Evolutionary conservation across 2,329 filamentous ascomycete species (phyloP), one percentile per base, ranked within the genome.

Genomic region (Pseudogymnoascus sp.): DNA sequence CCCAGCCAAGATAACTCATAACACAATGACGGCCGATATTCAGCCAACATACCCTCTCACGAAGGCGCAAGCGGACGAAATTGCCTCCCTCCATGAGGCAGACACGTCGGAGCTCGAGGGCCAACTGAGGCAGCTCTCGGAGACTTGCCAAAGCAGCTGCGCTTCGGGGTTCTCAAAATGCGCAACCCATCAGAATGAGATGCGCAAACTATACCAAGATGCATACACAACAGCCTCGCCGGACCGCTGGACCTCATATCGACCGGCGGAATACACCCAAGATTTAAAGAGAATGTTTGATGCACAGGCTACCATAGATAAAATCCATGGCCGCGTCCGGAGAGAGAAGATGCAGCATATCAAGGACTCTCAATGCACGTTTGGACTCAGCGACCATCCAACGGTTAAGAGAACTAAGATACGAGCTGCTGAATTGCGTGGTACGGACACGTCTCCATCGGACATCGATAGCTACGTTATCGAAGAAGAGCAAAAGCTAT

Each of bases 91-190:
- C 16, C 49, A 55, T 22, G 49, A 55, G 16, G 49, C 49, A 12
- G 49, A 55, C 49, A 55, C 49, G 49, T 55, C 49, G 28, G 49
- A 55, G 49, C 49, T 55, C 5, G 49, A 55, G 11, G n/a, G 49
- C n/a, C 28, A 11, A 55, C 35, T 55, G 28, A 55, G 22, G 49
- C 5, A 33, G 2, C 49, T 55, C 49, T 19, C 49, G 8, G 49
- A 55, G 49, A 33, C 49, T 11, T 55, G 49, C 49, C 49, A 55
- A 55, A 55, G 49, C 16, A 35, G 8, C 16, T 55, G 49, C 28
- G 25, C 49, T 8, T 7, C 49, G 5, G 49, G 49, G 9, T 35
- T 55, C 30, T 12, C 28, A 4, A 55, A 55, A 33, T 55, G 49
- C 28, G 5, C 28, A 33, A 55, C n/a, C 28, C 49, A 55, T 35